Percentiles rank a stretch among this genome's conserved stretches.
Evolutionary conservation across 1,284 basidiomycete species (phyloP).

Genomic region (Austropuccinia psidii): DNA sequence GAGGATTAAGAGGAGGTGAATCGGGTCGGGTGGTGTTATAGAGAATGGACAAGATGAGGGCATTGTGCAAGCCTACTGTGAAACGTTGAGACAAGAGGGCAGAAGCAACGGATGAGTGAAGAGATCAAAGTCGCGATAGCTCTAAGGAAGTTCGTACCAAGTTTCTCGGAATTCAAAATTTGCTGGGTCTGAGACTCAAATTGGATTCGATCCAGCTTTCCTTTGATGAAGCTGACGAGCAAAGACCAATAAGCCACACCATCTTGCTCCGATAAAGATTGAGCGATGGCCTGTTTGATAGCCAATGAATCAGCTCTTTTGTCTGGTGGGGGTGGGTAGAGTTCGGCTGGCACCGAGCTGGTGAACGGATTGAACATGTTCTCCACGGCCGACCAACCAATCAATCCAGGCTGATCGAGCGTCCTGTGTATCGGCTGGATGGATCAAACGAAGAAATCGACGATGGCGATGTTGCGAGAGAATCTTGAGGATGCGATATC

Average conservation of each 20-base stretch:
- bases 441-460: no score
- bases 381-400: no score
- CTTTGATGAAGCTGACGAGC: constrained; percentile 47
- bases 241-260: constrained; percentile 48
- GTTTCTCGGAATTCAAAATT: background rate
- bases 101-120: background rate
- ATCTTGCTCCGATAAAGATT: constrained; percentile 37
- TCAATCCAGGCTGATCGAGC: no score
- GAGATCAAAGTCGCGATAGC: background rate
- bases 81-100: background rate
- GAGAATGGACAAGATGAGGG: constrained; percentile 49
- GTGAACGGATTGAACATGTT: constrained; percentile 8
- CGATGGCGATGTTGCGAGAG: no score
- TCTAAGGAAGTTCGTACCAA: background rate
- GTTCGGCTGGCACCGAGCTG: background rate
- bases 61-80: constrained; percentile 49
- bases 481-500: no score
- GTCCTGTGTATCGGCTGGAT: no score
- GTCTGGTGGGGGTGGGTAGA: constrained; percentile 37
- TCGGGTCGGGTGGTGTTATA: constrained; percentile 46
- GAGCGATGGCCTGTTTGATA: constrained; percentile 43
- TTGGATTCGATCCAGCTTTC: constrained; percentile 47
- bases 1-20: constrained; percentile 39
- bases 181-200: constrained; percentile 42
- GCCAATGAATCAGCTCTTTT: constrained; percentile 43